A percentile compares a stretch with the other conserved stretches of the same genome.
Conservation (phyloP, 306 rosid species). For the Cucumis cinereus region DNA sequence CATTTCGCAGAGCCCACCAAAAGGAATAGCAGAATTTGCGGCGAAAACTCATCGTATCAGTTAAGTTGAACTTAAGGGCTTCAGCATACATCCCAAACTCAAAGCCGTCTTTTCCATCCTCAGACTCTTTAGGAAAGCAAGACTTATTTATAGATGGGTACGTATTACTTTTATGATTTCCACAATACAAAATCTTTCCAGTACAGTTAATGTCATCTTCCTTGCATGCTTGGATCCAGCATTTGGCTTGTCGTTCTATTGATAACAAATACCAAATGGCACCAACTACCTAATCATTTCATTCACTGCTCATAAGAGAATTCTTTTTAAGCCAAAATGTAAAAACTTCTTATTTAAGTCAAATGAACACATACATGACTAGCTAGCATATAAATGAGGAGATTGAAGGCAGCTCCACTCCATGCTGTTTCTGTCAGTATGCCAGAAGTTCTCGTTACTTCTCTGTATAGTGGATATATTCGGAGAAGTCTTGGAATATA, state of each 20-base stretch:
- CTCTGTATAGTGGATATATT: conserved; percentile 43
- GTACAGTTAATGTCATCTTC: neutral
- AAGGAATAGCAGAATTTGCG: conserved; percentile 63
- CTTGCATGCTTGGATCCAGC: conserved; percentile 32
- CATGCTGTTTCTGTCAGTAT: conserved; percentile 79
- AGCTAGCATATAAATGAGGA: conserved; percentile 69
- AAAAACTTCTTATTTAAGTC: neutral
- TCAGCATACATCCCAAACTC: conserved; percentile 59
- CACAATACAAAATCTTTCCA: conserved; percentile 19
- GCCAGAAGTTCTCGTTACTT: conserved; percentile 70
- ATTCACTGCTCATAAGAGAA: conserved; percentile 6
- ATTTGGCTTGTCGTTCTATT: conserved; percentile 37
- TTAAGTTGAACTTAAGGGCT: conserved; percentile 36
- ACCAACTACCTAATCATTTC: conserved; percentile 47
- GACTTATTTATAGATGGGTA: neutral
- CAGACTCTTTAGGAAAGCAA: conserved; percentile 29
- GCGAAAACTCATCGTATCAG: conserved; percentile 23
- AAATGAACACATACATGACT: conserved; percentile 59
- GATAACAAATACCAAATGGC: conserved; percentile 85
- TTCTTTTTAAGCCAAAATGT: neutral
- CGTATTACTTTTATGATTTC: rapidly evolving
- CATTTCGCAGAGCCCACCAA: conserved; percentile 89
- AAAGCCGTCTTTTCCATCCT: conserved; percentile 13
- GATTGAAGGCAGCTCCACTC: conserved; percentile 87
- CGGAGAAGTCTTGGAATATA: conserved; percentile 58